Conservation (phyloP, 2,329 filamentous ascomycete species). For the Scortechinia acanthostroma region DNA sequence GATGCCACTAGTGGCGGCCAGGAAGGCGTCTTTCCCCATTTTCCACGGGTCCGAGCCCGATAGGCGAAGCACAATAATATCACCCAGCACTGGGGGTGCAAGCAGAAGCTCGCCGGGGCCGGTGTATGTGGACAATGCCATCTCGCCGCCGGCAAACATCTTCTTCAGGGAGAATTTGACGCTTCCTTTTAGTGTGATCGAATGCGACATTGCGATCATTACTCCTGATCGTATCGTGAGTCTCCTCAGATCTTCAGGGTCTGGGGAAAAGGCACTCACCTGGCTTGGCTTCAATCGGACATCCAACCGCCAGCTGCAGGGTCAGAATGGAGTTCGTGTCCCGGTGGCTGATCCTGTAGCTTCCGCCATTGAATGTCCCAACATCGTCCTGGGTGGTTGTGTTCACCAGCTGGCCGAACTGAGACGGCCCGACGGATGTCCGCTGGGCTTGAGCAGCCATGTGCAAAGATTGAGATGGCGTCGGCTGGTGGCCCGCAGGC, state of each 20-base stretch:
- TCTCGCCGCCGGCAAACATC: background rate
- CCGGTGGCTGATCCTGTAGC: background rate
- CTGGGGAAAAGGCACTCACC: slow-evolving; percentile 32
- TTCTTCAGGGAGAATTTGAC: background rate
- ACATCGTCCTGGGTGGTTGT: background rate
- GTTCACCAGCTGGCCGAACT: too few relatives aligned
- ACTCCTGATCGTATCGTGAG: background rate
- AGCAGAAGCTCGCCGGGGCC: background rate
- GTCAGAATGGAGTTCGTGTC: background rate
- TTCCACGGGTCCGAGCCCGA: background rate
- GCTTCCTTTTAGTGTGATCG: background rate
- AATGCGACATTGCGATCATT: background rate
- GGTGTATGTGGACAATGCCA: background rate
- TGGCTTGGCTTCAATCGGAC: background rate
- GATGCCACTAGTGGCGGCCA: background rate
- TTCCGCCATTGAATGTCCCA: background rate
- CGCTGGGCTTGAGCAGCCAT: too few relatives aligned
- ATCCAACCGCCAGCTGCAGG: background rate
- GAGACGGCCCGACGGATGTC: too few relatives aligned
- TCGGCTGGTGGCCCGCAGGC: too few relatives aligned
- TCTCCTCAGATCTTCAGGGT: background rate
- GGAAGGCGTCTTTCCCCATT: background rate
- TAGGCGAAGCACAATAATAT: background rate
- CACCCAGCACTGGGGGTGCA: background rate
- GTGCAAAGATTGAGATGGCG: too few relatives aligned